Percentiles rank a stretch among this genome's conserved stretches.
Conservation (phyloP, 208 protist species). For the Lotmaria passim region DNA sequence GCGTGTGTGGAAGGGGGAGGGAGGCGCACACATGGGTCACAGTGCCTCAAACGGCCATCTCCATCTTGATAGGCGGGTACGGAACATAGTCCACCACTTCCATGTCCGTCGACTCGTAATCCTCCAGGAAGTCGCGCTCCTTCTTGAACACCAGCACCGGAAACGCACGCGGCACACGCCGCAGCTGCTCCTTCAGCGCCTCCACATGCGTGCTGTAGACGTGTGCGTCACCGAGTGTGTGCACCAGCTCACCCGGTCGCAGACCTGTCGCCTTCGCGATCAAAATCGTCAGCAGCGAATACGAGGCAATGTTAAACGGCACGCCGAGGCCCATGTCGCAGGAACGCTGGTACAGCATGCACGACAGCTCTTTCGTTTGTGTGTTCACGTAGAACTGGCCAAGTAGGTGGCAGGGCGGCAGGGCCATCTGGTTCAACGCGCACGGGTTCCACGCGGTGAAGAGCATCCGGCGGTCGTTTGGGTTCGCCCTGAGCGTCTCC, state of each 20-base stretch:
- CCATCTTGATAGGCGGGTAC: slow-evolving; percentile 95
- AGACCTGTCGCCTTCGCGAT: slow-evolving; percentile 94
- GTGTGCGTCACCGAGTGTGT: slow-evolving; percentile 98
- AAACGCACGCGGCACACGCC: slow-evolving; percentile 93
- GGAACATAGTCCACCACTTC: slow-evolving; percentile 95
- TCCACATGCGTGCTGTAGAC: slow-evolving; percentile 99
- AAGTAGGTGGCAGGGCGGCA: slow-evolving; percentile 98
- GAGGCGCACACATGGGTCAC: no score
- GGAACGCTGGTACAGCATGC: slow-evolving; percentile 94
- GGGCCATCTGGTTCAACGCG: slow-evolving; percentile 95
- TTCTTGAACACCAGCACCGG: slow-evolving; percentile 80
- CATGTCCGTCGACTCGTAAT: slow-evolving; percentile 94
- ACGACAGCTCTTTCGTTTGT: slow-evolving; percentile 92
- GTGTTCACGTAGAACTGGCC: slow-evolving; percentile 97
- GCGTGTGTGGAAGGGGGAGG: background rate
- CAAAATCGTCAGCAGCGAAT: slow-evolving; percentile 96
- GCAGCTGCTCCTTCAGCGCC: slow-evolving; percentile 94
- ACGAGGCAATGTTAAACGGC: slow-evolving; percentile 99
- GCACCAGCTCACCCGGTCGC: slow-evolving; percentile 96
- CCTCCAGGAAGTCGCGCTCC: slow-evolving; percentile 88
- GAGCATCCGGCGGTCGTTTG: slow-evolving; percentile 95
- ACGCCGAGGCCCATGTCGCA: slow-evolving; percentile 98
- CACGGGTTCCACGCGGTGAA: slow-evolving; percentile 98
- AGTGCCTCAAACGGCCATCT: slow-evolving; percentile 96
- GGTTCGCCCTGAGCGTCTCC: slow-evolving; percentile 93